Evolutionary conservation across 2,329 filamentous ascomycete genomes (phyloP), one percentile per base, ranked within the genome.

Genomic region (Cordyceps fumosorosea): DNA sequence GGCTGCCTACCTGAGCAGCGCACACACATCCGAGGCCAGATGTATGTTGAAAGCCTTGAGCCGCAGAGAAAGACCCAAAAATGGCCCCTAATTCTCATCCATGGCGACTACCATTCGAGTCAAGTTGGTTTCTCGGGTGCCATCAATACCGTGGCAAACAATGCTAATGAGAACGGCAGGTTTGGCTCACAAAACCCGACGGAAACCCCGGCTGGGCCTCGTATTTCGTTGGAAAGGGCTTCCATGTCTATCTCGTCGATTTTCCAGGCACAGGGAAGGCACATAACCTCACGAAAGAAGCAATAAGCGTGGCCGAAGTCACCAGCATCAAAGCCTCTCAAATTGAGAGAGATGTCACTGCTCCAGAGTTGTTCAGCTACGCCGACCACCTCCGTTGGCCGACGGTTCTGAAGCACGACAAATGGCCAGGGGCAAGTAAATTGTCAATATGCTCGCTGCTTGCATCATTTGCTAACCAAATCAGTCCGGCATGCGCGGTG

Each of bases 171-270:
- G 3, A 47, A 60, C 11, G 40, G 53, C 55, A 77, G 74, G 68
- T 76, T 54, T 79, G 74, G 73, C 67, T 77, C 16, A 76, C 76
- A 44, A 83, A 80, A 20, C 80, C 81, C 6, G 79, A 82, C 60
- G 74, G 75, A 16, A 66, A 71, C 1, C 71, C 72, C 1, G 79
- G 79, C 10, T 82, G 80, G 80, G 76, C 78, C 0, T 74, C 75
- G 0, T 77, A 70, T 58, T 82, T 82, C 53, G 66, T 79, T 1
- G 65, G 66, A 0, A 65, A 72, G 26, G 79, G 79, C 3, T 77
- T 77, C 55, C 69, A 69, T 2, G 75, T 82, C 11, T 79, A 77
- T 63, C 62, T 81, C 8, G 70, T 76, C 5, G 78, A 82, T 57
- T 69, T 78, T 12, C 74, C 78, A 8, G 71, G 70, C 0, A 72